Base-by-base conservation (phyloP, 2,329 filamentous ascomycete genomes). In the Pyrenophora tritici-repentis region DNA sequence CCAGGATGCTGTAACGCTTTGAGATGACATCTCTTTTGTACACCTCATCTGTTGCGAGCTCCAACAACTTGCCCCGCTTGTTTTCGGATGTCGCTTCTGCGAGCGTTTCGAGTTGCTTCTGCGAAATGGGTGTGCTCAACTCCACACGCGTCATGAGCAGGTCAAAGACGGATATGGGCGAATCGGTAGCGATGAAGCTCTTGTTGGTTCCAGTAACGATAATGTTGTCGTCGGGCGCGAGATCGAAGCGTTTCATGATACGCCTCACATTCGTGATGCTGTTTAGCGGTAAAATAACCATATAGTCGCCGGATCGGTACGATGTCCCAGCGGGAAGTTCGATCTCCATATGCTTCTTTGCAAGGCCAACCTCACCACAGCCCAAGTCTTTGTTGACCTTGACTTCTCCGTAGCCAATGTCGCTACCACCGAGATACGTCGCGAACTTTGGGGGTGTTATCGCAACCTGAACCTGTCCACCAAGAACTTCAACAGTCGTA, bases 261-360 rank as follows among this genome's bases (percentile, higher is more conserved):
- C 63, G 59, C n/a, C 45, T 46, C n/a, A 56, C 55, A n/a, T 41
- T 58, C 10, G 41, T 33, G 2, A 48, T 37, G 16, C 40, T 44
- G 69, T 91, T 92, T 22, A 88, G 73, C 0, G 89, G 88, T 1
- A 90, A 76, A 2, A 90, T 76, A 0, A 86, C 86, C 1, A 92
- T 79, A 67, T 92, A 91, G 66, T 92, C 89, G 10, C 89, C 89
- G 1, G 85, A 81, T 38, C 80, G 78, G 71, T 91, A 92, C 0
- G 78, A 79, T 74, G 82, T 67, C 0, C 65, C 70, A 4, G 62
- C 50, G 2, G 75, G 75, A 18, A 68, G 59, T 37, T 63, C 48
- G 24, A 68, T 59, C 35, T 68, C 48, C 48, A 51, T 51, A 38
- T 51, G 48, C 33, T 42, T 51, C 33, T 51, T 51, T 14, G 43